These are phyloP conservation scores for Podospora australis DNA, from an alignment of 495 filamentous ascomycete species.

Conservation along the genomic window DNA sequence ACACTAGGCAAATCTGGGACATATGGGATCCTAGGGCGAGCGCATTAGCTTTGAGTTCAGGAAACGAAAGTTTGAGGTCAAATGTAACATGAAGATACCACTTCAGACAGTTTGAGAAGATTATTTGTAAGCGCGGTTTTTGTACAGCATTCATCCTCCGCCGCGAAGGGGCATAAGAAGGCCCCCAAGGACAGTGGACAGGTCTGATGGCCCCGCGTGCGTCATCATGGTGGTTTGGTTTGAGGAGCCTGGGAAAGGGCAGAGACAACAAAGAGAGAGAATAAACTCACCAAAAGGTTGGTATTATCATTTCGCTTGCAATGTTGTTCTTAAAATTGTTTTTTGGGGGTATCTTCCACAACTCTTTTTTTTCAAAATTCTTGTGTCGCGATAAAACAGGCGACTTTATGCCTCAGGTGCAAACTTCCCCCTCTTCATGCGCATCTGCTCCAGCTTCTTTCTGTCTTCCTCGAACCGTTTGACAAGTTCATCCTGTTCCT, in stretches of 20 bases:
- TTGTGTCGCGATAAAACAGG: too few relatives aligned
- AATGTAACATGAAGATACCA: constrained; percentile 1
- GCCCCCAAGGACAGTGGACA: constrained; percentile 19
- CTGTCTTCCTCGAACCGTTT: constrained; percentile 60
- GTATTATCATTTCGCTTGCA: neutral
- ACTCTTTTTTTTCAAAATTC: neutral
- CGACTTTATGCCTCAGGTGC: constrained; percentile 40
- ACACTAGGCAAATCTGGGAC: too few relatives aligned
- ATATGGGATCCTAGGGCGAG: too few relatives aligned
- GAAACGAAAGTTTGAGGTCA: too few relatives aligned
- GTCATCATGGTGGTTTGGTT: constrained; percentile 39
- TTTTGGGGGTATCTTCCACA: neutral
- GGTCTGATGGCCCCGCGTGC: constrained; percentile 49
- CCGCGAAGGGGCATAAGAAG: constrained; percentile 12
- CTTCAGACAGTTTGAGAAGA: constrained; percentile 48
- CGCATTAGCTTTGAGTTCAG: too few relatives aligned
- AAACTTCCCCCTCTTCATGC: constrained; percentile 53
- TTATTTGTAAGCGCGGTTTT: constrained; percentile 43
- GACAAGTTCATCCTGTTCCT: constrained; percentile 62
- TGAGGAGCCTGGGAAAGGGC: neutral
- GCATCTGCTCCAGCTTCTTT: constrained; percentile 54
- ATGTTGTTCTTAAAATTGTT: neutral
- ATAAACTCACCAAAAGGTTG: constrained; percentile 2
- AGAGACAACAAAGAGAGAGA: neutral
- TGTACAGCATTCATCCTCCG: constrained; percentile 33